These are phyloP conservation scores for Flaveria bidentis DNA, from an alignment of 129 eudicot genomes.

Conservation along the genomic window DNA sequence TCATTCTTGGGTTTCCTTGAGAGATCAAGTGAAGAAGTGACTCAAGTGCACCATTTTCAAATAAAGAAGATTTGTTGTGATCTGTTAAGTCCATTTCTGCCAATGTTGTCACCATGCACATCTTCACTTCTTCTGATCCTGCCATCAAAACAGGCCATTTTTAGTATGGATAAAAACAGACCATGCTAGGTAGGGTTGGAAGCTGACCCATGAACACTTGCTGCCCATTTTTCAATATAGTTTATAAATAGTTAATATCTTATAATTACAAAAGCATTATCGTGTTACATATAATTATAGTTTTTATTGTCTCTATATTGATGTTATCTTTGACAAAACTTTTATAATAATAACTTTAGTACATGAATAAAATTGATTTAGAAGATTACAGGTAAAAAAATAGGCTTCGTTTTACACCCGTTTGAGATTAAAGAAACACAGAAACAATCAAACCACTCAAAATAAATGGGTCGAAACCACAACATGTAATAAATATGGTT, in stretches of 20 bases:
- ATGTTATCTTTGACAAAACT: neutral
- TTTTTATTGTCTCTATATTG: neutral
- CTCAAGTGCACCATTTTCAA: slow-evolving; percentile 53
- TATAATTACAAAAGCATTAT: neutral
- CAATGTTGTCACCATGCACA: slow-evolving; percentile 58
- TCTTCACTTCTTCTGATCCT: slow-evolving; percentile 56
- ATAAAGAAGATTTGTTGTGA: slow-evolving; percentile 54
- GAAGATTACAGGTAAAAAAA: neutral
- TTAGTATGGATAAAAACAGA: slow-evolving; percentile 4
- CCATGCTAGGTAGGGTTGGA: neutral
- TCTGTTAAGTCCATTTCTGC: slow-evolving; percentile 75
- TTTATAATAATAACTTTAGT: neutral
- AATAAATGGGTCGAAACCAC: neutral
- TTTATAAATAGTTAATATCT: neutral
- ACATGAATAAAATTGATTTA: neutral
- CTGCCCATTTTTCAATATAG: neutral
- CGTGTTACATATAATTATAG: neutral
- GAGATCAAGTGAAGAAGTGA: slow-evolving; percentile 47
- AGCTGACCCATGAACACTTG: slow-evolving; percentile 1
- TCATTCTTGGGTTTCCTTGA: slow-evolving; percentile 44
- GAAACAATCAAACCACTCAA: neutral
- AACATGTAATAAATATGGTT: neutral
- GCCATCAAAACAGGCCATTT: slow-evolving; percentile 7
- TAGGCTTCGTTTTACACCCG: neutral
- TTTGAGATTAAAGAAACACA: neutral